phyloP scores from a whole-genome alignment of 306 rosid genomes.

The Adenanthera pavonina region DNA sequence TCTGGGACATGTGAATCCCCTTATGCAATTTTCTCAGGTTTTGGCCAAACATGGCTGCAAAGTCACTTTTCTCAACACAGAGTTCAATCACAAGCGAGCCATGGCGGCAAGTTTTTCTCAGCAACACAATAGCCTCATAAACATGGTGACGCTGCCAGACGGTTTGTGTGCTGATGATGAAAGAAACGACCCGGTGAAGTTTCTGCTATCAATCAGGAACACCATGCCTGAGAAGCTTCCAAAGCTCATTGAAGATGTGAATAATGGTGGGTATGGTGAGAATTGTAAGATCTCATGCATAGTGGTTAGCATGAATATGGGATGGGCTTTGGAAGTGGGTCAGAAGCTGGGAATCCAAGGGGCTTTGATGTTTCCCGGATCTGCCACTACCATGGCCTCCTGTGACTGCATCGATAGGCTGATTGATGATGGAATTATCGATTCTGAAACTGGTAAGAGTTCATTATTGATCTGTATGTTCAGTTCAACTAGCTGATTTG shows the following conservation, averaged over 20 bases:
- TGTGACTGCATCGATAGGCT: not conserved
- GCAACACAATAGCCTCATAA: not conserved
- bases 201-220: not conserved
- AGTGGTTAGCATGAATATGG: not conserved
- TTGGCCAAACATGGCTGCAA: not conserved
- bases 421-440: not conserved
- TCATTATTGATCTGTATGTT: not conserved
- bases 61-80: constrained; percentile 2
- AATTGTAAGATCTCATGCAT: not conserved
- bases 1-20: not conserved
- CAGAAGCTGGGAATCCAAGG: not conserved
- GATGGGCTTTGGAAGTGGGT: constrained; percentile 1
- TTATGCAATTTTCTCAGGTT: not conserved
- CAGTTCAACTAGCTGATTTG: not conserved
- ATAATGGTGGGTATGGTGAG: not conserved
- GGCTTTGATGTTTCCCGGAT: not conserved
- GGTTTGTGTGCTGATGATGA: not conserved
- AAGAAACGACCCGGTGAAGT: not conserved
- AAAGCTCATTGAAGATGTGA: not conserved
- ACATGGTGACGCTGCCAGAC: not conserved
- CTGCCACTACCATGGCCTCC: not conserved
- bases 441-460: not conserved
- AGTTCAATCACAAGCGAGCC: not conserved
- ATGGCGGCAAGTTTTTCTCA: not conserved
- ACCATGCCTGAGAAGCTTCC: not conserved